Base-by-base conservation (phyloP, 345 rosid genomes). In the Bruguiera gymnorhiza region DNA sequence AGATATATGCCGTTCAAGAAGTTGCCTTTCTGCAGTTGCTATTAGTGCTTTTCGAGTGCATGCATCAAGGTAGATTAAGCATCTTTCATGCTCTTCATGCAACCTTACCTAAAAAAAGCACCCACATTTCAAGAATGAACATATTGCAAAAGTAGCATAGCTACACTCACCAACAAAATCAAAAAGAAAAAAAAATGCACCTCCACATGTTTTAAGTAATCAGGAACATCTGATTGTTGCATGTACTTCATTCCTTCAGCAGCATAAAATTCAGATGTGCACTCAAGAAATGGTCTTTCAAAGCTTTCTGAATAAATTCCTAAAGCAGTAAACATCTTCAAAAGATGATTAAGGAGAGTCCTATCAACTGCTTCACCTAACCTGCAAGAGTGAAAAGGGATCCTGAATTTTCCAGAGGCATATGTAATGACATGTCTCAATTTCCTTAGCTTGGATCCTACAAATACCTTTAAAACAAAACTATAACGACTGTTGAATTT, bases 151-250 rank as follows among this genome's bases (percentile, higher is more conserved):
- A 56, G 23, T 51, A 66, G 6, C 20, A 50, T 0, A 57, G 64
- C 27, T 36, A 30, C 62, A 67, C 57, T 65, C 20, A 48, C 26
- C 20, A 34, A 54, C 23, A 48, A 16, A 30, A 15, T 51, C 63
- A 60, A 70, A 50, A 36, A 48, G 58, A 21, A 51, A 11, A 77
- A 36, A 68, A 32, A 67, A 59, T 37, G 74, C 74, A 95, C 99
- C 98, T 95, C 99, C 65, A 95, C 99, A 64, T 92, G 99, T 84
- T 90, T 95, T 79, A 92, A 76, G 83, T 92, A 95, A 80, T 95
- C 99, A 48, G 99, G 97, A 75, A 95, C 94, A 73, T 95, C 97
- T n/a, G 87, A 86, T 76, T 90, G 99, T 81, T 95, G 99, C 94
- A 92, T 90, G 83, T 84, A 90, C 76, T 86, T 87, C 98, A 88